Conservation (phyloP, 805 yeast genomes). For the Ogataea chonburiensis region DNA sequence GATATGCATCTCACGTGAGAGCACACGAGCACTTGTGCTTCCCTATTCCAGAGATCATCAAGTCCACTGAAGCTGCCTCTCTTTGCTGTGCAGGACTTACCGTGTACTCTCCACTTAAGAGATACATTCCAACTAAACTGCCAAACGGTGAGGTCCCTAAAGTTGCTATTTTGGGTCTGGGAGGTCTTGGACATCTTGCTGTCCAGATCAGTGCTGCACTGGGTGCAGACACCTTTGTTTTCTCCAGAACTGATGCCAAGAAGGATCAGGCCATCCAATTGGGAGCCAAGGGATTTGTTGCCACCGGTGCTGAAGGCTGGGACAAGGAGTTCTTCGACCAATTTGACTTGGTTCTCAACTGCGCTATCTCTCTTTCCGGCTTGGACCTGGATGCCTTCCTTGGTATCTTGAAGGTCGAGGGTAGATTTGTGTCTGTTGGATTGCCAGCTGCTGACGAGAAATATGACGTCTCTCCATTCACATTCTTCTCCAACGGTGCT, state of each 20-base stretch:
- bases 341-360: conserved; percentile 42
- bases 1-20: conserved; percentile 48
- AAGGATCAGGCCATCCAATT: conserved; percentile 39
- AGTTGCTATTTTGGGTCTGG: conserved; percentile 45
- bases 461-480: conserved; percentile 46
- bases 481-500: conserved; percentile 48
- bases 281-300: conserved; percentile 44
- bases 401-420: conserved; percentile 36
- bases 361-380: conserved; percentile 42
- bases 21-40: conserved; percentile 46
- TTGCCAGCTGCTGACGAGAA: conserved; percentile 42
- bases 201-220: conserved; percentile 44
- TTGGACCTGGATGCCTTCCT: conserved; percentile 37
- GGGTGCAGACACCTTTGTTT: conserved; percentile 46
- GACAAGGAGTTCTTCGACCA: conserved; percentile 29
- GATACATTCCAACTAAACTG: conserved; percentile 34
- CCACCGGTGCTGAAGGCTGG: conserved; percentile 49
- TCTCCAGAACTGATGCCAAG: conserved; percentile 42
- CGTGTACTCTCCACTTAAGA: conserved; percentile 46
- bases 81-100: conserved; percentile 54
- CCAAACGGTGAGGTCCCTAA: conserved; percentile 35
- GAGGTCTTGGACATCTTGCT: conserved; percentile 50
- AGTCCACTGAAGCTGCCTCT: conserved; percentile 45
- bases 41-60: conserved; percentile 45
- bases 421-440: conserved; percentile 48